Evolutionary conservation across 768 basidiomycete genomes (phyloP), one percentile per base, ranked within the genome.

Genomic region (Coprinopsis sp.): DNA sequence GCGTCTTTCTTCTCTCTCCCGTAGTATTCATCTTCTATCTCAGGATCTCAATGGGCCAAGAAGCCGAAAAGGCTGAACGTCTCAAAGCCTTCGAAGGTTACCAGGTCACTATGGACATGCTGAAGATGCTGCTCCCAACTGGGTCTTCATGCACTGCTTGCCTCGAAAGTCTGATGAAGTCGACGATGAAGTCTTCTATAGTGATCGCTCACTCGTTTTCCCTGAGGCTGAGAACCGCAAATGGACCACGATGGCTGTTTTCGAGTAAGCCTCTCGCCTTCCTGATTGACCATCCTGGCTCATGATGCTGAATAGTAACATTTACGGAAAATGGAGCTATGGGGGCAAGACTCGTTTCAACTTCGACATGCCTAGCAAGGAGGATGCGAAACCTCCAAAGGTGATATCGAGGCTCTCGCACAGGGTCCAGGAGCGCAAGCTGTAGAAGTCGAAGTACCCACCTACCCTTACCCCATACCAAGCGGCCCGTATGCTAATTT

Each of bases 11-110:
- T 27, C 24, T 37, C n/a, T 13, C n/a, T 34, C 41, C 29, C 13
- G 4, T 34, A 16, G 6, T 21, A 37, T 21, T 25, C 27, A 14
- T 13, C 23, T 18, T 27, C 28, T 22, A 18, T 24, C 33, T 7
- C 25, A 94, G 91, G 93, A 92, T 98, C 53, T 97, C 95, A 2
- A 98, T 99, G 96, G 96, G 96, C 14, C 92, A 96, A 65, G 96
- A 98, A 66, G 87, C 84, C 1, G 93, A 98, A 64, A 91, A 93
- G 53, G 88, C 72, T 25, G 82, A 91, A 55, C 82, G 95, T 13
- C 63, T 95, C 33, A 70, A 78, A 40, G 95, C 91, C 49, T 99
- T 99, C 67, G 53, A 78, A 14, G 94, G 96, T 2, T 99, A 90
- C 65, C 96, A 97, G 60, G 82, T 99, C 39, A 98, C 95, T 2